A percentile compares a stretch with the other conserved stretches of the same genome.
These are phyloP conservation scores for Trametes gibbosa DNA, from an alignment of 768 basidiomycete species.

Conservation along the genomic window DNA sequence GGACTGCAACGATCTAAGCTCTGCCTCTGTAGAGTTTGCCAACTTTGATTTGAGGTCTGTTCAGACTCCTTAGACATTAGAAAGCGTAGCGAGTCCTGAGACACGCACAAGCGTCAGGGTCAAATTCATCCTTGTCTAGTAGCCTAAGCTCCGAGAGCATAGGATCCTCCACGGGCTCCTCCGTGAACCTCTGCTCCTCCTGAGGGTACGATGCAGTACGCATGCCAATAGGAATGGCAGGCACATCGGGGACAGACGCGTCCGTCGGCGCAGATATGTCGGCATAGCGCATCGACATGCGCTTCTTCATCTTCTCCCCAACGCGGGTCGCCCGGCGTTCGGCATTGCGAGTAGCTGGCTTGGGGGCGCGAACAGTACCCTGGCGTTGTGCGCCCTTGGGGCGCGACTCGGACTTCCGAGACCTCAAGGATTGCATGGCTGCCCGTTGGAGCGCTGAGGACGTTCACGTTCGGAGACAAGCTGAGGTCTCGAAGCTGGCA, in stretches of 20 bases:
- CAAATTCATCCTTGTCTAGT: conserved; percentile 77
- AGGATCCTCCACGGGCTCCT: conserved; percentile 57
- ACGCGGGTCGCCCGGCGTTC: conserved; percentile 45
- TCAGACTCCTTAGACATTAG: neutral
- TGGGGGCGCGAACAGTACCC: conserved; percentile 6
- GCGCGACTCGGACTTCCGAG: conserved; percentile 27
- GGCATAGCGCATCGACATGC: conserved; percentile 93
- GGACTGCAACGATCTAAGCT: conserved; percentile 72
- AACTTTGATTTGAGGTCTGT: conserved; percentile 79
- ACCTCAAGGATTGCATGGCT: conserved; percentile 34
- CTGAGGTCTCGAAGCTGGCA: neutral
- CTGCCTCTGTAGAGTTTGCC: conserved; percentile 86
- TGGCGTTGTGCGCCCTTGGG: conserved; percentile 14
- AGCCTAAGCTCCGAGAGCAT: conserved; percentile 54
- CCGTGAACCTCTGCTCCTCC: conserved; percentile 29
- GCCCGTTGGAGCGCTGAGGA: neutral
- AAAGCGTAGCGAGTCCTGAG: neutral
- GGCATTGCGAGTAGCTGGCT: conserved; percentile 12
- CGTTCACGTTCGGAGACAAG: neutral
- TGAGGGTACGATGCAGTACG: conserved; percentile 34
- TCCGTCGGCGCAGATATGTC: conserved; percentile 76
- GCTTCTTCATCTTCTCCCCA: conserved; percentile 93
- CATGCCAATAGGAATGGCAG: conserved; percentile 49
- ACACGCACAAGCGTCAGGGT: conserved; percentile 83
- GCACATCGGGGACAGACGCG: conserved; percentile 53